A percentile compares a stretch with the other conserved stretches of the same genome.
These are phyloP conservation scores for Pachyrhizus erosus DNA, from an alignment of 306 rosid genomes.

Conservation along the genomic window DNA sequence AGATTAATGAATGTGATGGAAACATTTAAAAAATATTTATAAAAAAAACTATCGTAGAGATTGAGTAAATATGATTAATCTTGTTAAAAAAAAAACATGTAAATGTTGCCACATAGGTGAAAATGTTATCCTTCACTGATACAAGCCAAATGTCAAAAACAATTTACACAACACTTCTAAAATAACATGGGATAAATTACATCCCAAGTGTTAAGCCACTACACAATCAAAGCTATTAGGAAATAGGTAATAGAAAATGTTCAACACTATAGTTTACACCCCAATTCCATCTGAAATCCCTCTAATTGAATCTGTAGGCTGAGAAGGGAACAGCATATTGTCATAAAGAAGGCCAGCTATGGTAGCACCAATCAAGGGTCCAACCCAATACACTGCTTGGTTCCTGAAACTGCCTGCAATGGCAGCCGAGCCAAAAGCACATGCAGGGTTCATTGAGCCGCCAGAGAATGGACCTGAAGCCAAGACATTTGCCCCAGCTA, in stretches of 20 bases:
- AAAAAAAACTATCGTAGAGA: neutral
- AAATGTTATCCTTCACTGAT: neutral
- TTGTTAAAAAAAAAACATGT: too few relatives aligned
- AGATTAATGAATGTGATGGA: neutral
- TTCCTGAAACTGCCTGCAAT: constrained; percentile 77
- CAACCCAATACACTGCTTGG: constrained; percentile 95
- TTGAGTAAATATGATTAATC: neutral
- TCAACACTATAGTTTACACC: constrained; percentile 35
- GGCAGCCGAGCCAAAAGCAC: constrained; percentile 82
- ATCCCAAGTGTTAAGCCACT: neutral
- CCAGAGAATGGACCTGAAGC: constrained; percentile 89
- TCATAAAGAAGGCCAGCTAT: constrained; percentile 81
- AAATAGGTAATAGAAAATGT: neutral
- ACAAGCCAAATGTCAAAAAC: neutral
- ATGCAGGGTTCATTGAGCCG: constrained; percentile 88
- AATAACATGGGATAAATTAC: neutral
- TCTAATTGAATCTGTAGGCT: constrained; percentile 42
- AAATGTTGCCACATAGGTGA: neutral
- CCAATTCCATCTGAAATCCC: constrained; percentile 47
- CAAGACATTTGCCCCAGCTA: constrained; percentile 71
- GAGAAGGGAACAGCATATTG: constrained; percentile 58
- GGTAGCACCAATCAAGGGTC: constrained; percentile 85
- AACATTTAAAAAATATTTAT: neutral
- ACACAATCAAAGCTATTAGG: neutral
- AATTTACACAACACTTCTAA: neutral